phyloP scores from a whole-genome alignment of 352 stramenopile species.

The Pythium rhizo-oryzae region DNA sequence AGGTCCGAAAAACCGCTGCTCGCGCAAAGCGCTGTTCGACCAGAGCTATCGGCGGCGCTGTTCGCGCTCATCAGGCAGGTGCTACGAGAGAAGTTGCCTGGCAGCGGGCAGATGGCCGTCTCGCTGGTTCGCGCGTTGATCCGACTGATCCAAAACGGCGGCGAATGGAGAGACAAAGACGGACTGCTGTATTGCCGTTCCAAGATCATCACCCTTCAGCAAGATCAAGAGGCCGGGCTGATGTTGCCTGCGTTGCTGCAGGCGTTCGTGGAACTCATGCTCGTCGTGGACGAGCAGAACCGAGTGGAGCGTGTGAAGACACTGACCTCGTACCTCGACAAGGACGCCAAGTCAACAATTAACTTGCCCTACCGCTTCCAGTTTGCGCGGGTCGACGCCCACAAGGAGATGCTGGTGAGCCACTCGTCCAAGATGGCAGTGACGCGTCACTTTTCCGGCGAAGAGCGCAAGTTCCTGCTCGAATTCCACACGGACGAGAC shows the following conservation, averaged over 20 bases:
- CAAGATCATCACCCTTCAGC: constrained; percentile 82
- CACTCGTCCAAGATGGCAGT: constrained; percentile 83
- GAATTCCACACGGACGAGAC: constrained; percentile 61
- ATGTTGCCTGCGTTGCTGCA: constrained; percentile 80
- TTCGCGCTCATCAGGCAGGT: constrained; percentile 81
- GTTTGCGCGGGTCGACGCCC: constrained; percentile 51
- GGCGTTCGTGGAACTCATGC: constrained; percentile 81
- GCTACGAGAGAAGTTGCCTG: constrained; percentile 57
- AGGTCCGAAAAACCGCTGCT: constrained; percentile 1
- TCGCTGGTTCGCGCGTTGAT: constrained; percentile 71
- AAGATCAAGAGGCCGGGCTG: constrained; percentile 79
- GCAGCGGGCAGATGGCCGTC: constrained; percentile 54
- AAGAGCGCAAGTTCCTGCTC: constrained; percentile 79
- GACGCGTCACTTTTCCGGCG: constrained; percentile 66
- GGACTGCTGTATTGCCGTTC: constrained; percentile 82
- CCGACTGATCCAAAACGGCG: constrained; percentile 58
- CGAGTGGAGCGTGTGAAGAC: constrained; percentile 47
- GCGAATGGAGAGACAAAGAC: constrained; percentile 68
- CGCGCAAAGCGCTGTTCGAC: constrained; percentile 35
- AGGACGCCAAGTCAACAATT: constrained; percentile 50
- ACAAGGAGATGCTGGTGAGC: constrained; percentile 79
- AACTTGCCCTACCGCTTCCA: constrained; percentile 79
- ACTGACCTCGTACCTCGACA: constrained; percentile 53
- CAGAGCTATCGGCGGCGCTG: constrained; percentile 61
- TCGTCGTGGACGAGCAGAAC: constrained; percentile 82